Percentiles rank a stretch among this genome's conserved stretches.
Evolutionary conservation across 2,329 filamentous ascomycete species (phyloP).

Genomic region (Talaromyces atroroseus): DNA sequence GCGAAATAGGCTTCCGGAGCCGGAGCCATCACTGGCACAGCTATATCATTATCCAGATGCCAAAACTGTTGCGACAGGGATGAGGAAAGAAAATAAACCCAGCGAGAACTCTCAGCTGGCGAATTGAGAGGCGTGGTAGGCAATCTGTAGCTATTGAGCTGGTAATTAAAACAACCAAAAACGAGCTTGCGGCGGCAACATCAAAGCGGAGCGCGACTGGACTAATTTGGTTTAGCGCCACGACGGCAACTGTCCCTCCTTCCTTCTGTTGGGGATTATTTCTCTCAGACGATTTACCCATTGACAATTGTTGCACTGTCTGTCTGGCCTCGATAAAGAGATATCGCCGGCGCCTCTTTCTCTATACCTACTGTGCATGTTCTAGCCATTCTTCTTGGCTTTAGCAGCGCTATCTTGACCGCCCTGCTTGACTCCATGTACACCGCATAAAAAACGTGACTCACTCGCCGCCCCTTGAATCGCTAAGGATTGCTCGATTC

Average conservation of each 20-base stretch:
- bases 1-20: constrained; percentile 72
- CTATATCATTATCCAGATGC: constrained; percentile 34
- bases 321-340: background rate
- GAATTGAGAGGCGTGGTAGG: constrained; percentile 13
- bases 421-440: background rate
- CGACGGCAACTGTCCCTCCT: constrained; percentile 16
- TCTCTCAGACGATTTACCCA: background rate
- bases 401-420: background rate
- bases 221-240: constrained; percentile 30
- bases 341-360: background rate
- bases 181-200: constrained; percentile 13
- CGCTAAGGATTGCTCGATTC: background rate
- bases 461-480: background rate
- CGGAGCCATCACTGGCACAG: constrained; percentile 57
- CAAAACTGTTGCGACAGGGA: background rate
- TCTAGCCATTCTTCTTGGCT: background rate
- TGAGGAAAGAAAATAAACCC: constrained; percentile 7
- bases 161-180: constrained; percentile 25
- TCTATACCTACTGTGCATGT: background rate
- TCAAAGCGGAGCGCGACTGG: constrained; percentile 7
- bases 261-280: background rate
- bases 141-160: constrained; percentile 21
- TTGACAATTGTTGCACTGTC: background rate
- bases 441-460: constrained; percentile 1
- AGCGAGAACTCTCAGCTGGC: constrained; percentile 6